Evolutionary conservation across 495 filamentous ascomycete genomes (phyloP).

Genomic region (Saxispiralis lemnorum): DNA sequence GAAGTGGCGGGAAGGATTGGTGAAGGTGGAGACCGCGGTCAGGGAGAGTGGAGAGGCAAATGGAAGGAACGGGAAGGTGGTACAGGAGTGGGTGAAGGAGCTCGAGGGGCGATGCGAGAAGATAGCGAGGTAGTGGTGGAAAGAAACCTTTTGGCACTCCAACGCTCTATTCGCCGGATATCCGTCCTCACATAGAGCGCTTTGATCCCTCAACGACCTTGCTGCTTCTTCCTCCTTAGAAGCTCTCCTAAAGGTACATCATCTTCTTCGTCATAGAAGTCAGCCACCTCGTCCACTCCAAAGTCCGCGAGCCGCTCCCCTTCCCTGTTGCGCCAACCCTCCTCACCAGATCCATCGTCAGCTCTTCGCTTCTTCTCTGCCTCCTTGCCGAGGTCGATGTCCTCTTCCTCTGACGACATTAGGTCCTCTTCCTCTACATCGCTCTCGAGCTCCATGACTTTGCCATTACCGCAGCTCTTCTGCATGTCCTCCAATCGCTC

Average conservation of each 20-base stretch:
- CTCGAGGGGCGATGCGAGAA: conserved; percentile 37
- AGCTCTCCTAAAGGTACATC: conserved; percentile 62
- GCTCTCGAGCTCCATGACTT: conserved; percentile 29
- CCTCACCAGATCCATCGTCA: conserved; percentile 27
- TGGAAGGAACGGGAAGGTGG: conserved; percentile 55
- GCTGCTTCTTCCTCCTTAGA: conserved; percentile 19
- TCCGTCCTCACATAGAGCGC: background rate
- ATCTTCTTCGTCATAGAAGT: conserved; percentile 56
- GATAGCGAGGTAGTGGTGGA: background rate
- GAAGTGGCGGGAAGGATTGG: conserved; percentile 68
- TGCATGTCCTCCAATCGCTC: conserved; percentile 21
- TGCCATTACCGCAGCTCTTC: conserved; percentile 23
- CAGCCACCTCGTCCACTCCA: conserved; percentile 71
- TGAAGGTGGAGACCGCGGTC: conserved; percentile 60
- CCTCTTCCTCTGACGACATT: conserved; percentile 18
- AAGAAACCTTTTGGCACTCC: background rate
- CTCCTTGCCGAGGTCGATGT: conserved; percentile 19
- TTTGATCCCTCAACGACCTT: background rate
- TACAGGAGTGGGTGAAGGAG: conserved; percentile 78
- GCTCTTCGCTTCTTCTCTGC: conserved; percentile 22
- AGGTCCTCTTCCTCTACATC: conserved; percentile 21
- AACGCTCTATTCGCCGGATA: background rate
- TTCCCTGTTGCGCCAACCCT: conserved; percentile 66
- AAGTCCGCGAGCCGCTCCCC: conserved; percentile 77
- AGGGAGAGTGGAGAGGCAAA: conserved; percentile 49